phyloP scores from a whole-genome alignment of 2,329 filamentous ascomycete species.

The Knoxdaviesia proteae region DNA sequence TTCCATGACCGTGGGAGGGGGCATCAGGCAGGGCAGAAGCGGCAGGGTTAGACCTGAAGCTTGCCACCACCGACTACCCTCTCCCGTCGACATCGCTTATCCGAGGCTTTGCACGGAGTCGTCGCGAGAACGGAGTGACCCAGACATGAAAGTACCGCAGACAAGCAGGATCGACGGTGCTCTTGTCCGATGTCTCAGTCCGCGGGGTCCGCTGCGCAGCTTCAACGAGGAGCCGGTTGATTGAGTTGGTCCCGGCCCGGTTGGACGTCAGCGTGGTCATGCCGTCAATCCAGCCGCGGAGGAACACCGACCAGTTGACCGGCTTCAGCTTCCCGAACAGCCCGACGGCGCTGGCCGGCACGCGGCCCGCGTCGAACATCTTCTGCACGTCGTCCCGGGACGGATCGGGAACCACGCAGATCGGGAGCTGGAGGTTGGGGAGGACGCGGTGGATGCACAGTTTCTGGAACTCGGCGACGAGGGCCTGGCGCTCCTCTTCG shows the following conservation, averaged over 20 bases:
- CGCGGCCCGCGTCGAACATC: slow-evolving; percentile 10
- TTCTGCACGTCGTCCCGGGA: slow-evolving; percentile 9
- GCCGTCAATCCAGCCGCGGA: slow-evolving; percentile 17
- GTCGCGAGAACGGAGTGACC: too few species aligned
- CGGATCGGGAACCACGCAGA: slow-evolving; percentile 11
- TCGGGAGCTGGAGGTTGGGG: slow-evolving; percentile 13
- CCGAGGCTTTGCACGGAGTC: too few species aligned
- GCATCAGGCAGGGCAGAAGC: too few species aligned
- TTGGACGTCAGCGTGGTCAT: slow-evolving; percentile 18
- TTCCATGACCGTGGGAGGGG: too few species aligned
- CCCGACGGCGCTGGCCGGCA: slow-evolving; percentile 12
- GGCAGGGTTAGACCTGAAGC: too few species aligned
- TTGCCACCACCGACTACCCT: too few species aligned
- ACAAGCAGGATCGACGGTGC: too few species aligned
- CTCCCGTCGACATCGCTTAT: too few species aligned
- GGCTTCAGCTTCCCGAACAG: slow-evolving; percentile 14
- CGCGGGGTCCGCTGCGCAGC: not conserved
- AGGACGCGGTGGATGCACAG: slow-evolving; percentile 15
- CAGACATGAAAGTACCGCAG: too few species aligned
- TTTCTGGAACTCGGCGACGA: slow-evolving; percentile 11
- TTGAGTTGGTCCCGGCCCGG: slow-evolving; percentile 12
- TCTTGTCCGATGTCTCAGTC: too few species aligned
- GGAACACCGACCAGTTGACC: slow-evolving; percentile 17
- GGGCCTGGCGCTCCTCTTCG: slow-evolving; percentile 3
- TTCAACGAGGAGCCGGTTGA: slow-evolving; percentile 1